phyloP scores from a whole-genome alignment of 441 rosid genomes.

The Brassica balearica region DNA sequence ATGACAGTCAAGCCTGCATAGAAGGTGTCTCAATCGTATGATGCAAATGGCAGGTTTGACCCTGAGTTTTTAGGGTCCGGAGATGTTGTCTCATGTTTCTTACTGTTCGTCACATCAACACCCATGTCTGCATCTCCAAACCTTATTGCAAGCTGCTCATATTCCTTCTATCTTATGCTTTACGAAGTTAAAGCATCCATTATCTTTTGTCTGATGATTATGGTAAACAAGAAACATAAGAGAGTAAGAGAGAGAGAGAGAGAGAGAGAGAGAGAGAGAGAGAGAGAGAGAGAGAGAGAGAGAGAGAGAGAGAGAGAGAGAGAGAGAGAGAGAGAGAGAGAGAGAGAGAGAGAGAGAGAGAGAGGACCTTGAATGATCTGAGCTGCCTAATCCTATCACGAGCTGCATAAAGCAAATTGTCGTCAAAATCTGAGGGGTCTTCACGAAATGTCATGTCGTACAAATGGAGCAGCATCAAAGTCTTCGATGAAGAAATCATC shows the following conservation, averaged over 20 bases:
- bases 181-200: slow-evolving; percentile 64
- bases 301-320: too few relatives aligned
- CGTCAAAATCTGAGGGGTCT: slow-evolving; percentile 55
- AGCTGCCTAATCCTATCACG: slow-evolving; percentile 48
- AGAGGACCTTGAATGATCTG: too few relatives aligned
- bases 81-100: slow-evolving; percentile 33
- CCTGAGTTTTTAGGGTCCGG: slow-evolving; percentile 35
- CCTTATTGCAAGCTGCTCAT: slow-evolving; percentile 77
- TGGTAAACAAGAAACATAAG: slow-evolving; percentile 3
- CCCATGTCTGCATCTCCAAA: slow-evolving; percentile 62
- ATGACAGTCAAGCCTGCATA: background rate
- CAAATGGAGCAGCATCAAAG: slow-evolving; percentile 50
- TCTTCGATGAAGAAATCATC: slow-evolving; percentile 41
- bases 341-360: too few relatives aligned
- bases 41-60: slow-evolving; percentile 31
- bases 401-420: slow-evolving; percentile 56
- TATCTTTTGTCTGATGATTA: slow-evolving; percentile 49
- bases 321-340: too few relatives aligned
- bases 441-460: slow-evolving; percentile 56
- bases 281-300: slow-evolving; percentile 24
- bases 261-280: slow-evolving; percentile 23
- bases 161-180: slow-evolving; percentile 69
- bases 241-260: slow-evolving; percentile 21
- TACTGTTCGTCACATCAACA: slow-evolving; percentile 37
- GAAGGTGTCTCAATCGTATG: slow-evolving; percentile 40